Evolutionary conservation across 2,329 filamentous ascomycete species (phyloP).

Genomic region (Delphinella strobiligena): DNA sequence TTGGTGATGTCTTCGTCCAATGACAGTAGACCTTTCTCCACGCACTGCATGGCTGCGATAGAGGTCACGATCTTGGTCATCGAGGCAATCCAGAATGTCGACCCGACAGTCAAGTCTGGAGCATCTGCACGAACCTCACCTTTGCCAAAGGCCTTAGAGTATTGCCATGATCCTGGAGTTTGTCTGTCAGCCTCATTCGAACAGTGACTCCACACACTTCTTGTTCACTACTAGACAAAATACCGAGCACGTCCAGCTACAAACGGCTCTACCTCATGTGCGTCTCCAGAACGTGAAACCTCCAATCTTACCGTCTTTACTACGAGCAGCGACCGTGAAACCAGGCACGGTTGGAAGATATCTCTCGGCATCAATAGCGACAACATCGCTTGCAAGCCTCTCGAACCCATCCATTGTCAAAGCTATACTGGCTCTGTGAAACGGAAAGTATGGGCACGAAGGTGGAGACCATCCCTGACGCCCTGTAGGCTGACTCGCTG

Average conservation of each 20-base stretch:
- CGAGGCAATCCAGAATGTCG: conserved; percentile 21
- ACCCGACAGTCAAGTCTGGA: conserved; percentile 17
- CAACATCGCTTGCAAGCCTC: no score
- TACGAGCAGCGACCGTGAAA: not conserved
- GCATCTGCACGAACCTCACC: conserved; percentile 10
- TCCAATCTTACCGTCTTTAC: not conserved
- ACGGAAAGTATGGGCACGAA: no score
- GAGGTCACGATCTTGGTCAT: conserved; percentile 37
- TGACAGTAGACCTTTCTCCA: conserved; percentile 38
- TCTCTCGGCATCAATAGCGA: no score
- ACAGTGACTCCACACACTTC: no score
- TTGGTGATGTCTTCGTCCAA: conserved; percentile 35
- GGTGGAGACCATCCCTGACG: no score
- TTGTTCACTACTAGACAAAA: no score
- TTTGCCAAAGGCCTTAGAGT: conserved; percentile 19
- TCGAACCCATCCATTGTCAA: no score
- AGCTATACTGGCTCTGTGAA: no score
- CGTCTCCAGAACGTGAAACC: not conserved
- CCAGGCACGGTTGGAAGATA: no score
- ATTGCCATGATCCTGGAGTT: conserved; percentile 10
- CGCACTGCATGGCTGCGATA: conserved; percentile 42
- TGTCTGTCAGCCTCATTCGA: no score
- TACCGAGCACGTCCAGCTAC: no score
- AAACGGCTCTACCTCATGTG: not conserved
- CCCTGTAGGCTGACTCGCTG: no score